Conservation (phyloP, 2,329 filamentous ascomycete species). For the Cordyceps cateniannulata region DNA sequence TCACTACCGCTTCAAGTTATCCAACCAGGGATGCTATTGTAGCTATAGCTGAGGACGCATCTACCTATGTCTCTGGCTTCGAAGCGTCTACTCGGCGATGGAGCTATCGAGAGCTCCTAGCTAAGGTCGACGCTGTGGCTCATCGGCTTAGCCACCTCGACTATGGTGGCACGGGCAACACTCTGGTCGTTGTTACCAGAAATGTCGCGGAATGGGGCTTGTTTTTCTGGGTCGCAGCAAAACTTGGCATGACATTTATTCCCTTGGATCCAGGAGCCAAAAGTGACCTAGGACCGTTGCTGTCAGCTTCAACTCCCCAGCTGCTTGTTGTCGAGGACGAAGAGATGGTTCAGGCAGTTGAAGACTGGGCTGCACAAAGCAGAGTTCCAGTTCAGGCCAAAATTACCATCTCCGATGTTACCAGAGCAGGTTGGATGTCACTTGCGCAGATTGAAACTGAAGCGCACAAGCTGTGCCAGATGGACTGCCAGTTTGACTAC, state of each 20-base stretch:
- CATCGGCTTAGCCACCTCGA: slow-evolving; percentile 6
- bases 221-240: slow-evolving; percentile 31
- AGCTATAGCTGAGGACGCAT: slow-evolving; percentile 21
- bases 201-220: slow-evolving; percentile 34
- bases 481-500: neutral
- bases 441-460: neutral
- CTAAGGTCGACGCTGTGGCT: slow-evolving; percentile 16
- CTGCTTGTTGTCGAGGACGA: slow-evolving; percentile 28
- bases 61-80: too few relatives aligned
- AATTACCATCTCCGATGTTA: neutral
- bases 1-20: slow-evolving; percentile 19
- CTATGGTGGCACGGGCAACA: slow-evolving; percentile 24
- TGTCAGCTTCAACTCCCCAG: slow-evolving; percentile 21
- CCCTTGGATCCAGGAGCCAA: slow-evolving; percentile 26
- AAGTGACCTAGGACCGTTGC: slow-evolving; percentile 19
- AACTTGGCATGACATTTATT: slow-evolving; percentile 27
- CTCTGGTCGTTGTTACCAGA: slow-evolving; percentile 25
- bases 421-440: neutral
- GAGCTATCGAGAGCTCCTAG: slow-evolving; percentile 24
- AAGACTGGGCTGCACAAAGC: slow-evolving; percentile 3
- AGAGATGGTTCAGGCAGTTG: slow-evolving; percentile 17
- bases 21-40: slow-evolving; percentile 30
- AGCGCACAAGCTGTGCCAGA: neutral
- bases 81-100: slow-evolving; percentile 13
- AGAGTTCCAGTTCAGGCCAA: slow-evolving; percentile 4